These are phyloP conservation scores for Acanthamoeba royreba DNA, from an alignment of 208 protist species.

Conservation along the genomic window DNA sequence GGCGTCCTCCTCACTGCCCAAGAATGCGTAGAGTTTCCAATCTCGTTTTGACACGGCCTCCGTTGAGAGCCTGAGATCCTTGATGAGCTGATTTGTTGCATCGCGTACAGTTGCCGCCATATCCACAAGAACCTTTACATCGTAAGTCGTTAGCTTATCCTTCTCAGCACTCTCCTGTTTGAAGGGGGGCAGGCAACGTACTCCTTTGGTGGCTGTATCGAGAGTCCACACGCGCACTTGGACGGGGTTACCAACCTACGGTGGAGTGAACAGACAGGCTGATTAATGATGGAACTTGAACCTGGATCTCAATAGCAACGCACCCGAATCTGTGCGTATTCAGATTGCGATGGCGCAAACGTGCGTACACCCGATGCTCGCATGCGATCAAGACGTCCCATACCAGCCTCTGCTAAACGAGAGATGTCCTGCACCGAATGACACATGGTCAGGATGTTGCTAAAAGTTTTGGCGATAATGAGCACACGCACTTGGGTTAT, in stretches of 20 bases:
- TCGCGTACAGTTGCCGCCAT: background rate
- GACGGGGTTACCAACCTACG: background rate
- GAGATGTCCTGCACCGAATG: background rate
- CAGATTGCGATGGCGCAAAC: slow-evolving; percentile 19
- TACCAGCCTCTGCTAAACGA: background rate
- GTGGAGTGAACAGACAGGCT: no score
- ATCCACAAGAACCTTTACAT: background rate
- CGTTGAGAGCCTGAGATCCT: background rate
- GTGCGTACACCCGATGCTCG: background rate
- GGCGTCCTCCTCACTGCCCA: background rate
- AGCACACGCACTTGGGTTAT: background rate
- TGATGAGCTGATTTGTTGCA: background rate
- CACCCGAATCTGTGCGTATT: background rate
- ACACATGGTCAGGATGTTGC: background rate
- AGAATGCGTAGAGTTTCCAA: background rate
- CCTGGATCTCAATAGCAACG: no score
- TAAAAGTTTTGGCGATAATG: no score
- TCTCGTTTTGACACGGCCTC: background rate
- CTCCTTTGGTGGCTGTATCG: slow-evolving; percentile 7
- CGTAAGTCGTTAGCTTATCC: background rate
- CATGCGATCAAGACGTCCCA: background rate
- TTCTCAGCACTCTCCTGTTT: no score
- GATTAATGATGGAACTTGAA: no score
- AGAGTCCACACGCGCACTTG: background rate
- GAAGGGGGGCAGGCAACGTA: background rate